Evolutionary conservation across 2,329 filamentous ascomycete genomes (phyloP).

Genomic region (Sclerotinia nivalis): DNA sequence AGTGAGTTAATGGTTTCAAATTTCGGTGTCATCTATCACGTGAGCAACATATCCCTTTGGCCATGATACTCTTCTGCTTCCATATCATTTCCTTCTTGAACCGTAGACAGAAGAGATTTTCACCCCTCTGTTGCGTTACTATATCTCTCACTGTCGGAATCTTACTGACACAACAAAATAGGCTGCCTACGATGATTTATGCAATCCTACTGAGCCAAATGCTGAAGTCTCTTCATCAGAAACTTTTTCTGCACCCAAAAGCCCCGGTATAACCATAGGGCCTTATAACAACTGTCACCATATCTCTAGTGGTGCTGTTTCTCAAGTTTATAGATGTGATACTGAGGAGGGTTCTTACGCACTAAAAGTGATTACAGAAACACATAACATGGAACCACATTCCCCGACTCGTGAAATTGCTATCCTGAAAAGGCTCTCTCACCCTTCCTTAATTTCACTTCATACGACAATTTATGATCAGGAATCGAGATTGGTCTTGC

Average conservation of each 20-base stretch:
- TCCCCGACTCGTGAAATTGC: slow-evolving; percentile 77
- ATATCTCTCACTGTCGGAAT: not conserved
- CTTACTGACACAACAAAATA: not conserved
- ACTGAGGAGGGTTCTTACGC: slow-evolving; percentile 52
- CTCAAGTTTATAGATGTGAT: slow-evolving; percentile 71
- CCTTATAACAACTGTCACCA: slow-evolving; percentile 54
- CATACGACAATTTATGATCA: slow-evolving; percentile 73
- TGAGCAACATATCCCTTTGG: not conserved
- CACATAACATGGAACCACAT: slow-evolving; percentile 74
- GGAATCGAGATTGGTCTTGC: slow-evolving; percentile 70
- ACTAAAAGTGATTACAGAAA: slow-evolving; percentile 82
- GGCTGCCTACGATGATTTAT: slow-evolving; percentile 55
- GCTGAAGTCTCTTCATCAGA: slow-evolving; percentile 28
- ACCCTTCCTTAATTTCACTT: slow-evolving; percentile 64
- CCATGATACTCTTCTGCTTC: not conserved
- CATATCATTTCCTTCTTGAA: not conserved
- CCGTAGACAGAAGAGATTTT: not conserved
- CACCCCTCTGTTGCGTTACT: not conserved
- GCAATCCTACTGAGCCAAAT: slow-evolving; percentile 39
- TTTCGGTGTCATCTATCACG: not conserved
- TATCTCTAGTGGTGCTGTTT: slow-evolving; percentile 71
- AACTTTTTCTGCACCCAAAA: slow-evolving; percentile 28
- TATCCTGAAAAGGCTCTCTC: slow-evolving; percentile 63
- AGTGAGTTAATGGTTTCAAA: slow-evolving; percentile 47
- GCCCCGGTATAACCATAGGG: slow-evolving; percentile 52